phyloP scores from a whole-genome alignment of 768 basidiomycete species.

The Pleurotus salmoneostramineus region DNA sequence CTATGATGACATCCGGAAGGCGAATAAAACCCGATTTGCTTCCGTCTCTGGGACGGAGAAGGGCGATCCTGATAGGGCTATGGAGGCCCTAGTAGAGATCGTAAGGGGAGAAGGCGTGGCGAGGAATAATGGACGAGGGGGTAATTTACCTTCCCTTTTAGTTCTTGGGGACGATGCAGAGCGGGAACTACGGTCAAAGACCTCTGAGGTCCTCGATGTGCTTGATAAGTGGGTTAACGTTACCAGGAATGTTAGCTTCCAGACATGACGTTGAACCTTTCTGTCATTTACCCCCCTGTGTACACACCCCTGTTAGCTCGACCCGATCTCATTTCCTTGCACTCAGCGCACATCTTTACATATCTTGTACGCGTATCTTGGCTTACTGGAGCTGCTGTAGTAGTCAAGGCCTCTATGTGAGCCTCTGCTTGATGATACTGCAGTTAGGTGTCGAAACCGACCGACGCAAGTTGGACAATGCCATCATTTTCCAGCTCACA shows the following conservation, averaged over 20 bases:
- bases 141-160: conserved; percentile 16
- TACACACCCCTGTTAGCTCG: too few species aligned
- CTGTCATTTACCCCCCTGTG: too few species aligned
- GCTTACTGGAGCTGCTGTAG: too few species aligned
- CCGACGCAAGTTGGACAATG: too few species aligned
- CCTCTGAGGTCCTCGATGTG: conserved; percentile 12
- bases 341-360: too few species aligned
- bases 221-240: conserved; percentile 26
- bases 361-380: too few species aligned
- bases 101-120: conserved; percentile 27
- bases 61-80: conserved; percentile 28
- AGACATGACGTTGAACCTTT: too few species aligned
- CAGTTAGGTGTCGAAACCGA: too few species aligned
- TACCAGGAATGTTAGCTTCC: background rate
- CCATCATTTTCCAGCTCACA: too few species aligned
- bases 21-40: conserved; percentile 12
- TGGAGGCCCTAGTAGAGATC: conserved; percentile 25
- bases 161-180: conserved; percentile 24
- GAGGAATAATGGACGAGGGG: conserved; percentile 15
- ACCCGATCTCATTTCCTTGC: too few species aligned
- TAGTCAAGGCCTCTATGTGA: too few species aligned
- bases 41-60: conserved; percentile 11
- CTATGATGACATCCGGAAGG: conserved; percentile 24
- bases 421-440: too few species aligned
- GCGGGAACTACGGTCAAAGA: conserved; percentile 20